Conservation (phyloP, 495 filamentous ascomycete genomes). For the Sordaria brevicollis region DNA sequence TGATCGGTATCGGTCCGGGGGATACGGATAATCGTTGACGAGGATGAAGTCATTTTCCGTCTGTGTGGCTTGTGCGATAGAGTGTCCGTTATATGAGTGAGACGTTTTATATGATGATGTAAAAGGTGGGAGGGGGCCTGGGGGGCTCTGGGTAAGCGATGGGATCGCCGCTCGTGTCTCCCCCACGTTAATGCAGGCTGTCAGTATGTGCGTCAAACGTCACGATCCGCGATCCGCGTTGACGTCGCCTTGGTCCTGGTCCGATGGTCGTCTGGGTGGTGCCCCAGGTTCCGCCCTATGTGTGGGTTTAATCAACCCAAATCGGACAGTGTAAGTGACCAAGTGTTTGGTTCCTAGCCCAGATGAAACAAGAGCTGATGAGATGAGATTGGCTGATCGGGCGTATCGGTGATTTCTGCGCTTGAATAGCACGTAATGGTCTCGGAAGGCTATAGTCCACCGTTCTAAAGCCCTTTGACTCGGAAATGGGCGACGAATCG, state of each 20-base stretch:
- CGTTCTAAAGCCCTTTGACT: neutral
- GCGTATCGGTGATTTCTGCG: neutral
- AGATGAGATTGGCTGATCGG: neutral
- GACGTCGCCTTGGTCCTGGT: neutral
- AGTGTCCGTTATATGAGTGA: neutral
- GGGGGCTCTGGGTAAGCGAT: neutral
- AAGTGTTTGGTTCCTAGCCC: neutral
- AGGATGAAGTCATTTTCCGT: constrained; percentile 2
- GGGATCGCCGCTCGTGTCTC: neutral
- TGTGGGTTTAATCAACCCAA: neutral
- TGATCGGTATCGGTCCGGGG: constrained; percentile 46
- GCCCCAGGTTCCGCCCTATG: neutral
- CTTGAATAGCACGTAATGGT: neutral
- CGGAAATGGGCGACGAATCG: neutral
- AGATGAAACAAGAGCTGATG: neutral
- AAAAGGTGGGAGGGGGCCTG: neutral
- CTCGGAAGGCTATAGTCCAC: neutral
- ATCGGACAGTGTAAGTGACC: neutral
- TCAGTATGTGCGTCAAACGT: neutral
- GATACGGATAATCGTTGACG: constrained; percentile 38
- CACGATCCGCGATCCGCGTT: neutral
- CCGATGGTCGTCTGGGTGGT: neutral
- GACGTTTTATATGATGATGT: neutral
- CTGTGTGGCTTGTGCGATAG: neutral
- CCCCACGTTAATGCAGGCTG: neutral